Evolutionary conservation across 352 stramenopile genomes (phyloP).

Genomic region (Saprolegnia parasitica): DNA sequence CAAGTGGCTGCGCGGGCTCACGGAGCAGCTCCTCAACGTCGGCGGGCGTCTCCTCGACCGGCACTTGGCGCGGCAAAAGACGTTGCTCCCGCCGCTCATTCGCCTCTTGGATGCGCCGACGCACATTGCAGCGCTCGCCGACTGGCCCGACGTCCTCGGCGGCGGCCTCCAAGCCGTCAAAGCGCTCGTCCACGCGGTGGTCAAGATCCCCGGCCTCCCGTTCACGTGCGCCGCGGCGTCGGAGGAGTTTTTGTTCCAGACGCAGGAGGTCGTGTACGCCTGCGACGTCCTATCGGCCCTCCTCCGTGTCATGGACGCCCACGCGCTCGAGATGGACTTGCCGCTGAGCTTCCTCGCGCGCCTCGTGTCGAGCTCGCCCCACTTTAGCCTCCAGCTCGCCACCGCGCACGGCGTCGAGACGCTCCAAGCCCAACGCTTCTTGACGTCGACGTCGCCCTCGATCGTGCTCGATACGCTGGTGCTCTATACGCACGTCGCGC

Average conservation of each 20-base stretch:
- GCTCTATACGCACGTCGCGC: conserved; percentile 84
- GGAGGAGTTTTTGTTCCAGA: conserved; percentile 59
- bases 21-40: conserved; percentile 49
- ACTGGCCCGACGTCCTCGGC: conserved; percentile 70
- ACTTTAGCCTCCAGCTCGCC: conserved; percentile 79
- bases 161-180: conserved; percentile 79
- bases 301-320: conserved; percentile 36
- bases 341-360: conserved; percentile 79
- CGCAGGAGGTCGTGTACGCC: conserved; percentile 72
- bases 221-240: conserved; percentile 58
- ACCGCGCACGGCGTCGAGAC: conserved; percentile 54
- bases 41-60: conserved; percentile 26
- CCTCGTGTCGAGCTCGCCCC: conserved; percentile 75
- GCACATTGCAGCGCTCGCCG: conserved; percentile 61
- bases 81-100: conserved; percentile 54
- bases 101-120: conserved; percentile 43
- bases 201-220: conserved; percentile 77
- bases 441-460: conserved; percentile 40
- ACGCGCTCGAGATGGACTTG: conserved; percentile 38
- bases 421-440: conserved; percentile 67
- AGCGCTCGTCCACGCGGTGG: conserved; percentile 73
- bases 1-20: conserved; percentile 68
- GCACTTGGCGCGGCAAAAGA: conserved; percentile 46
- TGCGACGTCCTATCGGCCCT: conserved; percentile 58
- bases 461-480: conserved; percentile 77